Conservation (phyloP, 2,329 filamentous ascomycete species). For the Coniochaeta ligniaria region DNA sequence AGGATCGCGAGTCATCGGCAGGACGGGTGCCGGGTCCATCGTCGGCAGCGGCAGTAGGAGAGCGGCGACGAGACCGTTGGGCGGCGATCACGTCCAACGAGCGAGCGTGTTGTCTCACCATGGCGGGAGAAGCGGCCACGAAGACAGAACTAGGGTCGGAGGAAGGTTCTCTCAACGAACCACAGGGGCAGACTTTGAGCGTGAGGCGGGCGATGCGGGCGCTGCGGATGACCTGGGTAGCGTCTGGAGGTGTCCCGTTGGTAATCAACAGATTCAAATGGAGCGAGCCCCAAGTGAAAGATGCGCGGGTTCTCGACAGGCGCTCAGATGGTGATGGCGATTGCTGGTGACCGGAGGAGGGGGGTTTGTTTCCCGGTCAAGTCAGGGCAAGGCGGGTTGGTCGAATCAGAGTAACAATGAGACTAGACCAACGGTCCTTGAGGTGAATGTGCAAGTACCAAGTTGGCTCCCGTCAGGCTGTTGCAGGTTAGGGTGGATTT, state of each 20-base stretch:
- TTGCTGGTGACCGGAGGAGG: neutral
- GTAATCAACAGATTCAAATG: neutral
- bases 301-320: neutral
- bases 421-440: neutral
- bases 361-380: neutral
- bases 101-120: conserved; percentile 16
- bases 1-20: conserved; percentile 46
- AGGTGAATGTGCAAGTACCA: neutral
- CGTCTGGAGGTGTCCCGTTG: neutral
- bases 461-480: neutral
- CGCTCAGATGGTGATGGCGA: neutral
- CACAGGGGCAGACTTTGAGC: neutral
- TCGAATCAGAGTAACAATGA: neutral
- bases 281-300: neutral
- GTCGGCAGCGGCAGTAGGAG: neutral
- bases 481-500: neutral
- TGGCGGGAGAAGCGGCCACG: conserved; percentile 3
- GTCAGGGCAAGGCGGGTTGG: neutral
- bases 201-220: neutral
- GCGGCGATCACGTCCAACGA: conserved; percentile 19
- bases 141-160: neutral
- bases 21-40: conserved; percentile 13
- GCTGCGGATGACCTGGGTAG: neutral
- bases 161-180: neutral
- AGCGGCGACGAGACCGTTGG: conserved; percentile 5